phyloP scores from a whole-genome alignment of 768 basidiomycete genomes.

The Leccinum disarticulatum region DNA sequence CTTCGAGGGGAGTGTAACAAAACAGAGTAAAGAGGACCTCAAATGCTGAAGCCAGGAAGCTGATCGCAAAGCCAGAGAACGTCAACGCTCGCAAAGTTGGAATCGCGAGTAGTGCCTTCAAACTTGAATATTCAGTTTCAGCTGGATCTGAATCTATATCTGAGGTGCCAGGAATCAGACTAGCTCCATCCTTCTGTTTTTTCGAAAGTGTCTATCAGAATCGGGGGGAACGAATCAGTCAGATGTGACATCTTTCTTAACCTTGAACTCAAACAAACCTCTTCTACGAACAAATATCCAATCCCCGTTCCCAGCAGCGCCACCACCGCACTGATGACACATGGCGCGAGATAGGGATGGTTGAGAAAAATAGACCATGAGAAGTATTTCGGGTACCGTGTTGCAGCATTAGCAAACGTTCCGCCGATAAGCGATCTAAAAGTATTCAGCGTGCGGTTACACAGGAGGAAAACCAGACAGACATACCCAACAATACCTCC shows the following conservation, averaged over 20 bases:
- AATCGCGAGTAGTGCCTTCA: neutral
- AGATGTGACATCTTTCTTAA: no score
- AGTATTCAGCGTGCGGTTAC: neutral
- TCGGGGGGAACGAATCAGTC: neutral
- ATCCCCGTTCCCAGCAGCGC: slow-evolving; percentile 1
- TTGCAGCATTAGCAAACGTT: slow-evolving; percentile 8
- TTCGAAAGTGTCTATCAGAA: slow-evolving; percentile 5
- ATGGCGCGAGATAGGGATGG: slow-evolving; percentile 9
- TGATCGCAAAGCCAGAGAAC: neutral
- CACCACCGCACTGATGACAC: neutral
- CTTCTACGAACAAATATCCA: slow-evolving; percentile 6
- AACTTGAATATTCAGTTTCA: neutral
- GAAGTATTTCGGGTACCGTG: slow-evolving; percentile 8
- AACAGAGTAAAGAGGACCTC: neutral
- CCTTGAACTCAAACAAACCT: slow-evolving; percentile 5
- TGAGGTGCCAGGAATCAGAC: neutral
- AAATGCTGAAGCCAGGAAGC: neutral
- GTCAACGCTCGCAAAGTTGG: neutral
- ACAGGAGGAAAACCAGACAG: neutral
- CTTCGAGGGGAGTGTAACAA: neutral
- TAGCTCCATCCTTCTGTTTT: neutral
- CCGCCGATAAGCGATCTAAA: slow-evolving; percentile 11
- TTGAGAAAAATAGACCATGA: slow-evolving; percentile 10
- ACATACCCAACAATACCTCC: slow-evolving; percentile 6
- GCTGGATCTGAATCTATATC: neutral